Evolutionary conservation across 2,329 filamentous ascomycete genomes (phyloP).

Genomic region (Microsporum canis): DNA sequence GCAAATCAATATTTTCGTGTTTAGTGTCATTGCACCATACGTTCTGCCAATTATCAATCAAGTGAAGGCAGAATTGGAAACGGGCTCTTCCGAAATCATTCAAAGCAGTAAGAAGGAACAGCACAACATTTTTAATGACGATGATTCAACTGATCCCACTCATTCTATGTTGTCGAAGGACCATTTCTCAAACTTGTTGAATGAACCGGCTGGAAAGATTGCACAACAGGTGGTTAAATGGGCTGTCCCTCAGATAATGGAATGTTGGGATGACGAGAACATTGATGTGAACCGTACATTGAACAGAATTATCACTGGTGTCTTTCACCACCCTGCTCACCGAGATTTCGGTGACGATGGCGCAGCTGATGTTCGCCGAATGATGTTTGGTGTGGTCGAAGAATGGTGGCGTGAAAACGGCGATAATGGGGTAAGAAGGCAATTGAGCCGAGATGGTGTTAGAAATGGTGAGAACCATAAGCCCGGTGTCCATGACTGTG

Average conservation of each 20-base stretch:
- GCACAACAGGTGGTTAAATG: constrained; percentile 69
- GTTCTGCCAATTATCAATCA: constrained; percentile 75
- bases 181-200: constrained; percentile 82
- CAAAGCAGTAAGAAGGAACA: constrained; percentile 73
- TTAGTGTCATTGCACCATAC: constrained; percentile 81
- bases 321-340: constrained; percentile 81
- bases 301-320: constrained; percentile 65
- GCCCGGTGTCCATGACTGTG: constrained; percentile 68
- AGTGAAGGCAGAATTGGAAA: constrained; percentile 75
- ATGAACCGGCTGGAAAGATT: constrained; percentile 75
- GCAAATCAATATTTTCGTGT: constrained; percentile 79
- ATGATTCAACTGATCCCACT: constrained; percentile 66
- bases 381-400: constrained; percentile 70
- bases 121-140: constrained; percentile 73
- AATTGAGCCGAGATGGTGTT: constrained; percentile 70
- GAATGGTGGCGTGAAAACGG: constrained; percentile 68
- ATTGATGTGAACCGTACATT: constrained; percentile 59
- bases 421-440: constrained; percentile 56
- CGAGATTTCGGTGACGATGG: constrained; percentile 59
- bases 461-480: constrained; percentile 71
- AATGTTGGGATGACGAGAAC: constrained; percentile 70
- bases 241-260: constrained; percentile 80
- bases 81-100: constrained; percentile 78
- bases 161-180: constrained; percentile 96
- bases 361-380: constrained; percentile 55